Evolutionary conservation across 1,139 yeast species (phyloP), one percentile per base, ranked within the genome.

Genomic region (Yamadazyma mexicana): DNA sequence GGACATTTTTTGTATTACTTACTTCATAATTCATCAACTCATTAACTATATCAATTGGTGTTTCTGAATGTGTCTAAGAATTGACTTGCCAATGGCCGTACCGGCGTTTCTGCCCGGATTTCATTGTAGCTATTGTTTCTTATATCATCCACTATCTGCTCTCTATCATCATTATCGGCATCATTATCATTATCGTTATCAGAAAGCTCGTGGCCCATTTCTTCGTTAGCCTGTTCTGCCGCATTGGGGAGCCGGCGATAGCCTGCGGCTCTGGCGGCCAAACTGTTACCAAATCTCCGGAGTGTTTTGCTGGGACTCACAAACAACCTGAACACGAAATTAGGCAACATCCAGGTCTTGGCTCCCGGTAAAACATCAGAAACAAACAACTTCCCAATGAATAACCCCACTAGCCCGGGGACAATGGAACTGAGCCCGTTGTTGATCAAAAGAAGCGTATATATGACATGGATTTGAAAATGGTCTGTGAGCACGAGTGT

Each of bases 361-460:
- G 77, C 68, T 1, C 87, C 86, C 3, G 88, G 87, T 14, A 85
- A 58, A 8, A 84, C 58, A 26, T 79, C 83, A 43, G 72, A 65
- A 12, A 66, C 62, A 42, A 81, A 65, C 33, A 83, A 58, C 37
- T 70, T 73, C 3, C 91, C 89, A n/a, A 83, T 55, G 2, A 75
- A 43, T 55, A 83, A 69, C 0, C 94, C 94, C 9, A 77, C 56
- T 2, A 72, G 34, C 9, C 83, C 72, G 6, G 81, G 78, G 1
- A 80, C 48, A 1, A 79, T 48, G 25, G 83, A 73, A 35, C 60
- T 58, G 36, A 71, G 56, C 0, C 83, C 87, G 51, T 81, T 81
- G 47, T 78, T 73, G 7, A 81, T 47, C 3, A 78, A 55, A 33
- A 86, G 57, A 32, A 83, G 69, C 7, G 75, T 60, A 32, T 73